Evolutionary conservation across 2,329 filamentous ascomycete species (phyloP).

Genomic region (Cordyceps tenuipes): DNA sequence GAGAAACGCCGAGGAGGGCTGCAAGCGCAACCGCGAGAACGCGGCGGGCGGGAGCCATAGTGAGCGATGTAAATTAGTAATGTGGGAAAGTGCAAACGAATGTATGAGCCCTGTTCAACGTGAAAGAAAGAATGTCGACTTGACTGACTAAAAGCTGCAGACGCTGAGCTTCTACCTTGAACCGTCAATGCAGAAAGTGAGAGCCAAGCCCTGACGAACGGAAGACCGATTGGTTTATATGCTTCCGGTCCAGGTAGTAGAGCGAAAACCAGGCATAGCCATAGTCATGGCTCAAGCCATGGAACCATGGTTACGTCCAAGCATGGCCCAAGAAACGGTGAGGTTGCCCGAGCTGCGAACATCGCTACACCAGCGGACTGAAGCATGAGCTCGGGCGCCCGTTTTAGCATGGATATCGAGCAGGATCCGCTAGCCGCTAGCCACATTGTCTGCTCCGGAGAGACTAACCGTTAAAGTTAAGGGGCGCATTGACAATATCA

Average conservation of each 20-base stretch:
- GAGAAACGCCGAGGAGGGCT: conserved; percentile 22
- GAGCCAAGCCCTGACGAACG: background rate
- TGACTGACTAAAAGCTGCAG: background rate
- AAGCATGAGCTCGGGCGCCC: conserved; percentile 3
- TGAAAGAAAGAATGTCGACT: background rate
- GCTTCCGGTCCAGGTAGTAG: background rate
- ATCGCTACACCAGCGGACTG: background rate
- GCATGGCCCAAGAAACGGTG: background rate
- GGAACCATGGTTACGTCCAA: background rate
- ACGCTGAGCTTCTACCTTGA: background rate
- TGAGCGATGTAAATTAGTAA: background rate
- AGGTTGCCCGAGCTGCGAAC: background rate
- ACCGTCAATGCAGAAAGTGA: background rate
- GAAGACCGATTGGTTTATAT: conserved; percentile 6
- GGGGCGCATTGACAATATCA: conserved; percentile 4
- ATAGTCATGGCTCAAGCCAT: background rate
- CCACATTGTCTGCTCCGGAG: background rate
- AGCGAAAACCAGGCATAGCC: background rate
- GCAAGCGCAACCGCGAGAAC: conserved; percentile 5
- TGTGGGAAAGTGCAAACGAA: background rate
- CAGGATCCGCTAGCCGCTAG: background rate
- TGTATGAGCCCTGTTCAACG: background rate
- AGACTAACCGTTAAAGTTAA: background rate
- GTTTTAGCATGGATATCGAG: background rate
- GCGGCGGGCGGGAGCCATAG: conserved; percentile 9